Conservation (phyloP, 768 basidiomycete species). For the Lentinula detonsa region DNA sequence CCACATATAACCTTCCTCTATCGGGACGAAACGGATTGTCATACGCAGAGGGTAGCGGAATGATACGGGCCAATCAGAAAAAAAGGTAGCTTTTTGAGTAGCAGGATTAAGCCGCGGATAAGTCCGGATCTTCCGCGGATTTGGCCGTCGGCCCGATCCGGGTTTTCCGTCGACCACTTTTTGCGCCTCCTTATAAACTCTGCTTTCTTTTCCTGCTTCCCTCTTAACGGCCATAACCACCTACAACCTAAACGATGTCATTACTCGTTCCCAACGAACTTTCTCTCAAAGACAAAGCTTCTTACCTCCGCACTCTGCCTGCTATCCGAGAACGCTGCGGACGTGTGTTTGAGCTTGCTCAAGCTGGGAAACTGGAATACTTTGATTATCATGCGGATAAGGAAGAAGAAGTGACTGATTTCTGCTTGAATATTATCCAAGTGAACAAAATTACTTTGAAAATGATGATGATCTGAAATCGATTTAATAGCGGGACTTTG, state of each 20-base stretch:
- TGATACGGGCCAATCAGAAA: too few relatives aligned
- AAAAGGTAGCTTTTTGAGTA: too few relatives aligned
- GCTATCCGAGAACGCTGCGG: slow-evolving; percentile 86
- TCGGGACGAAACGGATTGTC: too few relatives aligned
- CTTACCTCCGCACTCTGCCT: slow-evolving; percentile 79
- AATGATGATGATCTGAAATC: background rate
- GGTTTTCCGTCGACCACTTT: too few relatives aligned
- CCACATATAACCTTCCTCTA: too few relatives aligned
- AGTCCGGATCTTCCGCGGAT: too few relatives aligned
- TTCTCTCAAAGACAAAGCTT: slow-evolving; percentile 35
- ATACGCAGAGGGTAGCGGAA: too few relatives aligned
- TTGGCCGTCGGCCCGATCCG: too few relatives aligned
- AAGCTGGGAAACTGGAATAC: slow-evolving; percentile 70
- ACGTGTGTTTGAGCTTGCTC: slow-evolving; percentile 73
- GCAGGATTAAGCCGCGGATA: too few relatives aligned
- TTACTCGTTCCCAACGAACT: slow-evolving; percentile 7
- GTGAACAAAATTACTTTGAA: slow-evolving; percentile 28
- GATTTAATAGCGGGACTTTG: slow-evolving; percentile 67
- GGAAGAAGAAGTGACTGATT: slow-evolving; percentile 61
- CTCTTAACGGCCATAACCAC: background rate
- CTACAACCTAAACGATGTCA: background rate
- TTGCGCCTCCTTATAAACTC: background rate
- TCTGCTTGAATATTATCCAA: slow-evolving; percentile 74
- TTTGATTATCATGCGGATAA: slow-evolving; percentile 82
- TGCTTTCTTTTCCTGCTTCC: background rate